Base-by-base conservation (phyloP, 805 yeast genomes). In the Wickerhamiella galacta region DNA sequence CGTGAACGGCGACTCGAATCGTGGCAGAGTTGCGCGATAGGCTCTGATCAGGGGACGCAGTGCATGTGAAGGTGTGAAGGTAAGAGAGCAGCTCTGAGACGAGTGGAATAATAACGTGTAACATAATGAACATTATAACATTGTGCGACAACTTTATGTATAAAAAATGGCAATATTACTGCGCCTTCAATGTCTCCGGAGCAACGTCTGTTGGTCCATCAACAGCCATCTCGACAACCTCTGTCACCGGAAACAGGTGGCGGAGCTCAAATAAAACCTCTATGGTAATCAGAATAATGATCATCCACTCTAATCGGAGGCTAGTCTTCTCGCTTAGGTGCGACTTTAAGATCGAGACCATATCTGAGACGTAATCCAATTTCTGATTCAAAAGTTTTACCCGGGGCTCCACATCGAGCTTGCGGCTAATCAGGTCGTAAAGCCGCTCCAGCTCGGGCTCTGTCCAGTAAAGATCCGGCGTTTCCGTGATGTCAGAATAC, bases 381-480 rank as follows among this genome's bases (percentile, higher is more conserved):
- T 83, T 83, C 34, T 83, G 66, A 52, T 85, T 85, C 49, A 85
- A 57, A 22, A 83, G 81, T 20, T 70, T 62, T 30, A 83, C 78
- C 39, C 95, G 61, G 4, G 87, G 78, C 20, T 65, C 63, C 20
- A 85, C 72, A 46, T 85, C 95, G 35, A 85, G 58, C 16, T 68
- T 69, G 30, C 66, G 66, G 0, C 92, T 76, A 6, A 81, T 72
- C 14, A 69, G 64, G 31, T 72, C 68, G 52, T 81, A 85, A 7
- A 82, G 70, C 34, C 64, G 64, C 48, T 85, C 95, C 34, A 85
- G 58, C 21, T 72, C 70, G 1, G 95, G 93, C 48, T 83, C 94
- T 29, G 81, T 68, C 95, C 95, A 85, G 53, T 83, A 85, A 27
- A 82, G 56, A 51, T 85, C 95, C 0, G 95, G 95, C 0, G 92